Percentiles rank a stretch among this genome's conserved stretches.
These are phyloP conservation scores for Diplodia corticola DNA, from an alignment of 2,329 filamentous ascomycete genomes.

Conservation along the genomic window DNA sequence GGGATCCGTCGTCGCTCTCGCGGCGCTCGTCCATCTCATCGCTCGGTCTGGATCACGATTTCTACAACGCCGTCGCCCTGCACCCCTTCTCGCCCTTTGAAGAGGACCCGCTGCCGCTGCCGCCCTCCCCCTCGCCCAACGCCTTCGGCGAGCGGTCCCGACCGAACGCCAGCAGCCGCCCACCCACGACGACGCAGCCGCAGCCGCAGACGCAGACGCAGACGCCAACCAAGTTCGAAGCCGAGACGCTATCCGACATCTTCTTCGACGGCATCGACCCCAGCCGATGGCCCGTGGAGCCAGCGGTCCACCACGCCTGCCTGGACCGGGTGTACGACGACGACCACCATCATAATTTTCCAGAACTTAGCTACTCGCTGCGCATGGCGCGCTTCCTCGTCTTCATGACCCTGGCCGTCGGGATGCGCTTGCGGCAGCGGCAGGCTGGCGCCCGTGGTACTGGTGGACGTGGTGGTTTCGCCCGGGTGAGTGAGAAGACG, in stretches of 20 bases:
- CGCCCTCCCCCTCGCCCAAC: not conserved
- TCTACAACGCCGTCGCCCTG: conserved; percentile 31
- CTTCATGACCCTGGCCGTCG: conserved; percentile 40
- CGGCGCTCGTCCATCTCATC: conserved; percentile 38
- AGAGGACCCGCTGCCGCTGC: conserved; percentile 25
- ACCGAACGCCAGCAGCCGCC: conserved; percentile 32
- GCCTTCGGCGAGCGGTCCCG: conserved; percentile 30
- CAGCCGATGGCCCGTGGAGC: conserved; percentile 24
- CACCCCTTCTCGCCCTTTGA: conserved; percentile 35
- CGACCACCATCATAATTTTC: too few relatives aligned
- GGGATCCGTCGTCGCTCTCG: conserved; percentile 29
- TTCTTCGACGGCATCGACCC: conserved; percentile 35
- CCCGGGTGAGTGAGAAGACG: too few relatives aligned
- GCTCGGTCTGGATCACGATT: conserved; percentile 32
- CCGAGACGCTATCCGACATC: conserved; percentile 38
- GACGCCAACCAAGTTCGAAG: conserved; percentile 38
- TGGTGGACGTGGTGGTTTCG: too few relatives aligned
- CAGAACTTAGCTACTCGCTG: conserved; percentile 31
- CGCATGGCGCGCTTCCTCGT: conserved; percentile 40
- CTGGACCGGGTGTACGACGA: conserved; percentile 1
- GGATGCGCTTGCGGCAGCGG: conserved; percentile 38
- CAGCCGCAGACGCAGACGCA: conserved; percentile 29
- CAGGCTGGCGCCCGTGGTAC: conserved; percentile 27
- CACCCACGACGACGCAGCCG: conserved; percentile 34
- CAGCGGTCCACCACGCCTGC: not conserved